phyloP scores from a whole-genome alignment of 129 eudicot species.

The Scalesia atractyloides region DNA sequence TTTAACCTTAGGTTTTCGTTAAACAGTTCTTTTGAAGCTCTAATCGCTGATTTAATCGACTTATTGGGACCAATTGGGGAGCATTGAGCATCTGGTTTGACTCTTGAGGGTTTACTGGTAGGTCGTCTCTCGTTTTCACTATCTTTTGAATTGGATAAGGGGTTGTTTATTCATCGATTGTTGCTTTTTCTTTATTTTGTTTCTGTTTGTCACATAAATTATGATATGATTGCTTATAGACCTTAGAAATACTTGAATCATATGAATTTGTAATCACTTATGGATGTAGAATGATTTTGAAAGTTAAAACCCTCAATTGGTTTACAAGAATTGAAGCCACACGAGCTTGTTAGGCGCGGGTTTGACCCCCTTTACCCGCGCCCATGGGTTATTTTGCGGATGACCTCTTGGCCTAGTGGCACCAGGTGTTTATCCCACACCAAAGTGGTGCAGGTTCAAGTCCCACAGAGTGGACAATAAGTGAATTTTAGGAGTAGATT shows the following conservation, averaged over 20 bases:
- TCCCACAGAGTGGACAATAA: no score
- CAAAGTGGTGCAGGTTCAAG: no score
- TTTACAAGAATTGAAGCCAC: no score
- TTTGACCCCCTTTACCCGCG: no score
- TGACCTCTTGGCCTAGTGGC: no score
- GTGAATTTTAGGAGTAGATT: no score
- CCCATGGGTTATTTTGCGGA: no score
- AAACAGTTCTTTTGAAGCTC: slow-evolving; percentile 15
- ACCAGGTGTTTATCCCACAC: no score
- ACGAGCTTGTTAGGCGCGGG: no score
- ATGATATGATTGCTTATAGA: background rate
- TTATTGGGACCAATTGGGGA: background rate
- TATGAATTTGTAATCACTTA: background rate
- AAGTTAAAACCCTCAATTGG: background rate
- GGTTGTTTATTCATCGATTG: slow-evolving; percentile 13
- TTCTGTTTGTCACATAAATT: no score
- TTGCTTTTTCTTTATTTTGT: background rate
- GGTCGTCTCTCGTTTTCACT: slow-evolving; percentile 6
- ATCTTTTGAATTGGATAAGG: slow-evolving; percentile 1
- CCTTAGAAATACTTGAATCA: slow-evolving; percentile 14
- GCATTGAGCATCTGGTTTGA: slow-evolving; percentile 23
- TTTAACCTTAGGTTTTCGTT: slow-evolving; percentile 8
- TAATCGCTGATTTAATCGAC: slow-evolving; percentile 19
- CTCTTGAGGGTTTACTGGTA: slow-evolving; percentile 30
- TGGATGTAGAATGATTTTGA: background rate